phyloP scores from a whole-genome alignment of 176 grass and related monocot species.

The Pontederia paniculata region DNA sequence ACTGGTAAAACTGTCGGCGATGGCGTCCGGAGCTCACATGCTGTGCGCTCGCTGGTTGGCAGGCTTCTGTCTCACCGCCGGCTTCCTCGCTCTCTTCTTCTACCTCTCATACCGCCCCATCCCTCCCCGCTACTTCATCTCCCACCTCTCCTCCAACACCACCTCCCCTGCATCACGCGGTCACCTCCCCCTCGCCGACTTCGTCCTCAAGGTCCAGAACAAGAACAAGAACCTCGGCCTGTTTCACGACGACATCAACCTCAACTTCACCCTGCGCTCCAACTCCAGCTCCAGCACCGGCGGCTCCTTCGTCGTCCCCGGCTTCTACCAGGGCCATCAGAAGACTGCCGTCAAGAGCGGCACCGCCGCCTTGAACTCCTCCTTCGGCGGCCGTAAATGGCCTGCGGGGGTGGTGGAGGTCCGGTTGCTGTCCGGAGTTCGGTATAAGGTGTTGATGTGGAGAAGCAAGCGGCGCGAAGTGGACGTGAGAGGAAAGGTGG shows the following conservation, averaged over 20 bases:
- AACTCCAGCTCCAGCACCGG: neutral
- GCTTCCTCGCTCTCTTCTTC: neutral
- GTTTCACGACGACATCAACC: conserved; percentile 1
- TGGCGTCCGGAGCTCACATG: neutral
- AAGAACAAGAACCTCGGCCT: conserved; percentile 7
- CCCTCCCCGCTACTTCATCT: conserved; percentile 4
- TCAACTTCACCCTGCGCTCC: conserved; percentile 1
- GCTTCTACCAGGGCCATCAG: conserved; percentile 17
- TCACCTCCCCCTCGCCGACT: neutral
- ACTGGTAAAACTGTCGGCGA: neutral
- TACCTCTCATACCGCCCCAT: conserved; percentile 11
- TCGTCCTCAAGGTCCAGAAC: conserved; percentile 8
- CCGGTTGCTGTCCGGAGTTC: conserved; percentile 1
- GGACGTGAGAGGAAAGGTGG: neutral
- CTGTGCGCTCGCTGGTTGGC: neutral
- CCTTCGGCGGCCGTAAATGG: neutral
- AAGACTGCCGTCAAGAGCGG: conserved; percentile 11
- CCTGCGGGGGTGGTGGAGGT: neutral
- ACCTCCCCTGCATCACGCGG: neutral
- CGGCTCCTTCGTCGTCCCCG: neutral
- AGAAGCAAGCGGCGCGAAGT: neutral
- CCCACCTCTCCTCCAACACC: neutral
- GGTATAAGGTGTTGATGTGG: conserved; percentile 10
- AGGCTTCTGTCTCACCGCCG: neutral
- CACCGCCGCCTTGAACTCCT: neutral